Base-by-base conservation (phyloP, 2,329 filamentous ascomycete species). In the Colletotrichum shisoi region DNA sequence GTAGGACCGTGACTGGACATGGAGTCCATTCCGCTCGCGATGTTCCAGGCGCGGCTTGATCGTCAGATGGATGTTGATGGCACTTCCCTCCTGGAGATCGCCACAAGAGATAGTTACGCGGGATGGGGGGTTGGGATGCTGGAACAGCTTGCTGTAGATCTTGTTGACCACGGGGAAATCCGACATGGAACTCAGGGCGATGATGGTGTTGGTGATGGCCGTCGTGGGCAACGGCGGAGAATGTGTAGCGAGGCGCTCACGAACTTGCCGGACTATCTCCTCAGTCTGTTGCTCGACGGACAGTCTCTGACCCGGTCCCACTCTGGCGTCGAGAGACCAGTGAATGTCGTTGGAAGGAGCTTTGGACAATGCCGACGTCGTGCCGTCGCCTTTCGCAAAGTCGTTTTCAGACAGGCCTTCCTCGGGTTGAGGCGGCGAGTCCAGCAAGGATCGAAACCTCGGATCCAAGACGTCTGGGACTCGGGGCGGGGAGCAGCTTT, bases 1-100 rank as follows among this genome's bases (percentile, higher is more conserved):
- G 82, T 98, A 98, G 12, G 93, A 96, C 45, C 92, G 84, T 3
- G 91, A 94, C 78, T 98, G 95, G 6, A 99, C 94, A 76, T 99
- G 95, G 1, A 98, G 84, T 0, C 87, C 87, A 58, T 84, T 82
- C 78, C 91, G 78, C 39, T 75, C 72, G n/a, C 61, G 60, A 5
- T 59, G 68, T 9, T 69, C 64, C 24, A 76, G 68, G 2, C 68
- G 68, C 1, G 73, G 69, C 27, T 81, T 80, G 3, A 81, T 75
- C 1, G 80, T 79, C 45, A 87, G 75, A 71, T 84, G 82, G 69
- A 94, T 84, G 17, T 91, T 79, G 59, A 89, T 85, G 67, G 89
- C 84, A 57, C 84, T 79, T 11, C 82, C 83, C 0, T 91, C 91
- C 8, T 97, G 82, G 7, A 82, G 75, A 56, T 87, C 80, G 3